These are phyloP conservation scores for Vigna radiata DNA, from an alignment of 306 rosid species.

Conservation along the genomic window DNA sequence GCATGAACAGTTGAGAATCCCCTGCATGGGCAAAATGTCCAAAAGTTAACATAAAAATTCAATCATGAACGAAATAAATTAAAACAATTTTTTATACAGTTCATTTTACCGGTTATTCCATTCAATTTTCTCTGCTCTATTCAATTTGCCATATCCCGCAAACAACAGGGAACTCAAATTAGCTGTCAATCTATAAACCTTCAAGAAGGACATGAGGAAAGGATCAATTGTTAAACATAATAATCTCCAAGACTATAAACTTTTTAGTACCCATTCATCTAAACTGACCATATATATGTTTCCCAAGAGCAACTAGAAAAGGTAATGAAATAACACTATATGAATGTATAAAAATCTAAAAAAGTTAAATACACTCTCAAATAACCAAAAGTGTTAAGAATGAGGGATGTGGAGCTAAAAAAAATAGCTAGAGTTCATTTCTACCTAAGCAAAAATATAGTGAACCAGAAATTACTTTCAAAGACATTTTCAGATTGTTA, in stretches of 20 bases:
- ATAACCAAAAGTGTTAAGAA: slow-evolving; percentile 25
- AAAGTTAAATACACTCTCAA: slow-evolving; percentile 23
- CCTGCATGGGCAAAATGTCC: slow-evolving; percentile 55
- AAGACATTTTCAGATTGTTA: slow-evolving; percentile 1
- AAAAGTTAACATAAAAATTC: slow-evolving; percentile 29
- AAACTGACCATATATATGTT: background rate
- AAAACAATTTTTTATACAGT: slow-evolving; percentile 21
- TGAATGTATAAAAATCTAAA: slow-evolving; percentile 3
- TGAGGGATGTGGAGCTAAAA: slow-evolving; percentile 27
- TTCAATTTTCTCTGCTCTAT: slow-evolving; percentile 64
- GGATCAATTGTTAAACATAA: slow-evolving; percentile 22
- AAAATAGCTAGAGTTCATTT: slow-evolving; percentile 2
- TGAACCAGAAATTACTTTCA: slow-evolving; percentile 3
- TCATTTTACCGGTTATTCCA: slow-evolving; percentile 89
- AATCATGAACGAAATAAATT: slow-evolving; percentile 36
- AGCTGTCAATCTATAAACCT: slow-evolving; percentile 78
- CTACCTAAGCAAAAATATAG: slow-evolving; percentile 22
- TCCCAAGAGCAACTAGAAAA: slow-evolving; percentile 25
- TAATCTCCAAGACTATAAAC: background rate
- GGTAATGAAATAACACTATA: slow-evolving; percentile 24
- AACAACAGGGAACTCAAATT: slow-evolving; percentile 59
- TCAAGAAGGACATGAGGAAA: slow-evolving; percentile 50
- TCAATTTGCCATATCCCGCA: slow-evolving; percentile 61
- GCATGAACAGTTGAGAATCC: slow-evolving; percentile 96
- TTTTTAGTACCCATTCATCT: slow-evolving; percentile 10